Conservation (phyloP, 257 asterid species). For the Jacaranda mimosifolia region DNA sequence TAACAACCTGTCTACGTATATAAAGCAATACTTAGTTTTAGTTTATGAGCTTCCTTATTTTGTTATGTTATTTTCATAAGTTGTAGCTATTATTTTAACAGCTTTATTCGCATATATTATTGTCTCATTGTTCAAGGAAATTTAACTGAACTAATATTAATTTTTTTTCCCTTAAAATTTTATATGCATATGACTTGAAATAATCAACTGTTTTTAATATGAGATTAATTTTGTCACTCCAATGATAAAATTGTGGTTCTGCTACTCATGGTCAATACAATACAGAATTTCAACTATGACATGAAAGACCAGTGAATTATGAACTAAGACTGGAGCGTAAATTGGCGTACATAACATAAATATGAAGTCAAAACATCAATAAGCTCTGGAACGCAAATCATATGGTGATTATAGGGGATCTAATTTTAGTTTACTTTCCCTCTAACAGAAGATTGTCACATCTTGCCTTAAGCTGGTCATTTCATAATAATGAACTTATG, state of each 20-base stretch:
- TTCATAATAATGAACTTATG: slow-evolving; percentile 10
- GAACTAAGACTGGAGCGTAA: too few relatives aligned
- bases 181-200: neutral
- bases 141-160: neutral
- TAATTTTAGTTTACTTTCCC: too few relatives aligned
- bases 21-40: neutral
- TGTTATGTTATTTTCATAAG: neutral
- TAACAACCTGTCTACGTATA: neutral
- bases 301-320: too few relatives aligned
- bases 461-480: neutral
- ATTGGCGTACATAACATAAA: too few relatives aligned
- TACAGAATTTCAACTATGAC: too few relatives aligned
- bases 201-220: too few relatives aligned
- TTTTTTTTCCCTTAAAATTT: neutral
- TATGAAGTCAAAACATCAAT: too few relatives aligned
- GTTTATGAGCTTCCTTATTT: neutral
- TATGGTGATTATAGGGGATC: too few relatives aligned
- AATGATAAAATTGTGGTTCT: too few relatives aligned
- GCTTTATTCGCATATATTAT: neutral
- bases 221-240: too few relatives aligned
- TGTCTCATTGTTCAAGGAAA: neutral
- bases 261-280: too few relatives aligned
- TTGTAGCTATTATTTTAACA: neutral
- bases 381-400: too few relatives aligned
- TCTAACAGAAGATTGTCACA: neutral